Percentiles rank a stretch among this genome's conserved stretches.
These are phyloP conservation scores for Periconia sp. DNA, from an alignment of 2,329 filamentous ascomycete species.

Conservation along the genomic window DNA sequence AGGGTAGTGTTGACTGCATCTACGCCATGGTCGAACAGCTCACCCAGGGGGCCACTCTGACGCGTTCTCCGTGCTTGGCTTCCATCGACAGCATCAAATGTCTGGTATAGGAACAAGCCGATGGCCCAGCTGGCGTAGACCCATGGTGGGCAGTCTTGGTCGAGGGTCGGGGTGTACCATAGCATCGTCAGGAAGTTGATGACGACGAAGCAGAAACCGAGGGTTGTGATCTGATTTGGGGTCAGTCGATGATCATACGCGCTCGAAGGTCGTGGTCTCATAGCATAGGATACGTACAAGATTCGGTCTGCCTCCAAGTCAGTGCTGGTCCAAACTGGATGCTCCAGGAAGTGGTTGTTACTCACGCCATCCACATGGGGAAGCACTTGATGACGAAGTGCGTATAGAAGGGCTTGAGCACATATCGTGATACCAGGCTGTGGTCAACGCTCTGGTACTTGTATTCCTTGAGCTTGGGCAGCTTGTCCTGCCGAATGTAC, in stretches of 20 bases:
- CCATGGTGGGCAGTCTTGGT: conserved; percentile 92
- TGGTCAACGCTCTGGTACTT: conserved; percentile 93
- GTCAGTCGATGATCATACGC: not conserved
- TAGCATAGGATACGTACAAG: conserved; percentile 31
- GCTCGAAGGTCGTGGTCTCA: not conserved
- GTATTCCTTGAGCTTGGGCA: conserved; percentile 88
- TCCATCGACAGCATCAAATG: conserved; percentile 96
- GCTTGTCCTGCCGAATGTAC: conserved; percentile 89
- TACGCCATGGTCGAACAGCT: conserved; percentile 95
- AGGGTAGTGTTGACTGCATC: conserved; percentile 96
- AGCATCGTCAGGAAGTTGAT: conserved; percentile 87
- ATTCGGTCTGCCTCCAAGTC: conserved; percentile 36
- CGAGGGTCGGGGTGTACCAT: conserved; percentile 93
- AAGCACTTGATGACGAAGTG: conserved; percentile 93
- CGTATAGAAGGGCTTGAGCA: conserved; percentile 97
- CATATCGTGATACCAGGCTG: conserved; percentile 85
- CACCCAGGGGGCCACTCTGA: conserved; percentile 90
- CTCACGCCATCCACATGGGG: conserved; percentile 88
- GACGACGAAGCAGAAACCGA: conserved; percentile 87
- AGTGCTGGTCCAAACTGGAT: conserved; percentile 13
- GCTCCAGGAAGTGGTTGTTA: too few relatives aligned
- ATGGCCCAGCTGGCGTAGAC: conserved; percentile 91
- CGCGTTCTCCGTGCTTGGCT: conserved; percentile 86
- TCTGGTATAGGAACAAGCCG: conserved; percentile 94
- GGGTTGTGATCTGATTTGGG: conserved; percentile 71